These are phyloP conservation scores for Agaricus blazei DNA, from an alignment of 768 basidiomycete genomes.

Conservation along the genomic window DNA sequence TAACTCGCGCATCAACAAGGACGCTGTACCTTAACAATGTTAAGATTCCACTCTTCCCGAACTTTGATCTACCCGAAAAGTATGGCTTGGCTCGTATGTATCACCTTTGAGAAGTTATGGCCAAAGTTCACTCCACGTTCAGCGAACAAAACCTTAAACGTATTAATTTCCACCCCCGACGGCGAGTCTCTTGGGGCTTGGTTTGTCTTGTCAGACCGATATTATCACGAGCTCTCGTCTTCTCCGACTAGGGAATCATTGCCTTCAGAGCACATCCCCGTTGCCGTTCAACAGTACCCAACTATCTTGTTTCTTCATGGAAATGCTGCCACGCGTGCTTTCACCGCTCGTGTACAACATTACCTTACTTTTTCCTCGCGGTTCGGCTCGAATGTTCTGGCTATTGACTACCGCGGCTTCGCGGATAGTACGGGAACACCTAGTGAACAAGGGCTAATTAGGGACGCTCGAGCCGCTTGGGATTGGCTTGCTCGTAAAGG, in stretches of 20 bases:
- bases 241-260: constrained; percentile 34
- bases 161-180: constrained; percentile 68
- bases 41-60: constrained; percentile 54
- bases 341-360: constrained; percentile 57
- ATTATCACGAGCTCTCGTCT: constrained; percentile 46
- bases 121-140: not conserved
- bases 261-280: constrained; percentile 36
- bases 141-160: constrained; percentile 78
- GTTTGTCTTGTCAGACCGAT: constrained; percentile 69
- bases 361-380: constrained; percentile 65
- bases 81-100: constrained; percentile 77
- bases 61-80: constrained; percentile 64
- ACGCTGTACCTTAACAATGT: constrained; percentile 60
- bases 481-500: constrained; percentile 66
- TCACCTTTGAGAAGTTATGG: constrained; percentile 6
- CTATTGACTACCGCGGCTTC: constrained; percentile 90
- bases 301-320: constrained; percentile 94
- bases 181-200: constrained; percentile 80
- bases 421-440: constrained; percentile 82
- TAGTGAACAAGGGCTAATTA: constrained; percentile 64
- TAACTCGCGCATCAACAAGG: constrained; percentile 18
- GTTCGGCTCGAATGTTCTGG: constrained; percentile 70
- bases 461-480: constrained; percentile 76
- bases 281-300: constrained; percentile 54
- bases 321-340: constrained; percentile 78